Base-by-base conservation (phyloP, 2,329 filamentous ascomycete species). In the Metarhizium robertsii region DNA sequence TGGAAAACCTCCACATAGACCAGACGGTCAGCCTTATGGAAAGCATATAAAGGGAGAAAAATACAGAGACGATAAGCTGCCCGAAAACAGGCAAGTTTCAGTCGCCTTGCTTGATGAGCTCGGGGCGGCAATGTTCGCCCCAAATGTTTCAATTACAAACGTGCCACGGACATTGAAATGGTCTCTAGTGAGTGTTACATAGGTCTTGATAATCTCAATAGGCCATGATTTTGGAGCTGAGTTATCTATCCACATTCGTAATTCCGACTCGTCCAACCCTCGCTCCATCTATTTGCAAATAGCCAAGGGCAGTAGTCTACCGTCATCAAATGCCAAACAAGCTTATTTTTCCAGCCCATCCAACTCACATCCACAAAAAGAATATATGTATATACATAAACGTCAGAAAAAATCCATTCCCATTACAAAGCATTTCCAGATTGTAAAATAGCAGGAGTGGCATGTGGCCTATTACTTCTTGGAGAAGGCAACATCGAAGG, bases 401-500 rank as follows among this genome's bases (percentile, higher is more conserved):
- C 42, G 4, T 48, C 8, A 48, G 32, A 34, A 50, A 50, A 50
- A 38, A 7, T 13, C 48, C 7, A 34, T 36, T 52, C 20, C 45
- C 25, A 48, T 48, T 16, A 29, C 25, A 25, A 46, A 42, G 50
- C 45, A 34, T 55, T 18, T 50, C 18, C 40, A 43, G 34, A 42
- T 50, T 45, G 52, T 20, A 20, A 29, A 40, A 48, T 51, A 53
- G 11, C 29, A 34, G 18, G 20, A 51, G 32, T 16, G 25, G 46
- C 50, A 25, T 16, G n/a, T 3, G 6, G 32, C 32, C 49, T 40
- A 8, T 30, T 18, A 54, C 47, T 18, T 50, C 48, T 52, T 56
- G 18, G 56, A 53, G 56, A 80, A 65, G 60, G 73, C 73, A 56
- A 64, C 69, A 64, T 84, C 89, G 72, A 97, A 97, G 43, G 91